Base-by-base conservation (phyloP, 1,284 basidiomycete genomes). In the Baeospora myosura region DNA sequence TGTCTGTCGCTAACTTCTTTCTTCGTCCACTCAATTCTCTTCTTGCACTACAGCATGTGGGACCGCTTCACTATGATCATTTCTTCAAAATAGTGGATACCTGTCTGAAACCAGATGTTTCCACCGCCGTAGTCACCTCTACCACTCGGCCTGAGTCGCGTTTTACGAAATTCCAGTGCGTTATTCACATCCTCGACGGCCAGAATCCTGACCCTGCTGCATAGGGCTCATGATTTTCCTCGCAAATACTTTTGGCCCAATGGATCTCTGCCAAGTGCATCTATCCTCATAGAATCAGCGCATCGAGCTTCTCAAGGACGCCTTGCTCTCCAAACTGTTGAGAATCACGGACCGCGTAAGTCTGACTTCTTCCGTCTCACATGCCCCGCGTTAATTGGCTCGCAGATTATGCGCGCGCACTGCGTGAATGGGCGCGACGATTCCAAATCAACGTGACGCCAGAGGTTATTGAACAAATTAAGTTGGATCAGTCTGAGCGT, bases 391-490 rank as follows among this genome's bases (percentile, higher is more conserved):
- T n/a, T n/a, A n/a, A n/a, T n/a, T n/a, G n/a, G n/a, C n/a, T 33
- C 10, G 17, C 16, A 33, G 32, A 33, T 33, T 33, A 33, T 33
- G 8, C 32, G 10, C 32, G 32, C 10, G 7, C 8, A 7, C 32
- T 33, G 16, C 32, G 32, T 10, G 32, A 33, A 33, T 33, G 32
- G 32, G n/a, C n/a, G n/a, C n/a, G n/a, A n/a, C n/a, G n/a, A n/a
- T n/a, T n/a, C n/a, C n/a, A n/a, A n/a, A n/a, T n/a, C n/a, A n/a
- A n/a, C n/a, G n/a, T n/a, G n/a, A n/a, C n/a, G n/a, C n/a, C n/a
- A n/a, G n/a, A n/a, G n/a, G n/a, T n/a, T n/a, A n/a, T n/a, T n/a
- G n/a, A n/a, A n/a, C n/a, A n/a, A n/a, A n/a, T n/a, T n/a, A n/a
- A n/a, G n/a, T n/a, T n/a, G n/a, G n/a, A n/a, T n/a, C n/a, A n/a